Evolutionary conservation across 73 alveolate species (phyloP), one percentile per base, ranked within the genome.

Genomic region (Durusdinium trenchii): DNA sequence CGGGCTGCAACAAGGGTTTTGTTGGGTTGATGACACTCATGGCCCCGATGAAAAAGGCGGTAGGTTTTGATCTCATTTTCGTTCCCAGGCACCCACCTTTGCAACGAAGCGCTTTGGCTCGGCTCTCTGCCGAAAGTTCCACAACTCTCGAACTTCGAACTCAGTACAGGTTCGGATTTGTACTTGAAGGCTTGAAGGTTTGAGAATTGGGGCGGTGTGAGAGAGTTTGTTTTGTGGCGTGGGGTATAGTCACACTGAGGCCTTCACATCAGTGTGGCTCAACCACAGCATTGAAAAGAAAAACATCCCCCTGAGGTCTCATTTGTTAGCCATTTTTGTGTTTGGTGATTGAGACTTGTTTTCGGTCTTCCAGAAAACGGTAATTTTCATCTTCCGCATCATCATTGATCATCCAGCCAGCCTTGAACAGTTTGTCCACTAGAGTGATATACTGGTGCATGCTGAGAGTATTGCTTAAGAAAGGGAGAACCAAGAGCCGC

Each of bases 91-190:
- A 84, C n/a, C 50, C 38, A 5, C 75, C 94, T 10, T 23, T 84
- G 94, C 78, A 51, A 30, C 94, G 73, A 73, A 84, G 94, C 43
- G 94, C 94, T 40, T 38, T 84, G 54, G 54, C 50, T 64, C 57
- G 91, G 18, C 60, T 43, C 69, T 48, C 50, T 48, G 73, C 73
- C 18, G 0, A 23, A 23, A 23, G 91, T 67, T 32, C 46, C 69
- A 12, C 36, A 48, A 81, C 67, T 14, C 35, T 81, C 71, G 12
- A 47, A 28, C 69, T 81, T 46, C 91, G 91, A 30, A 81, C 91
- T 26, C 91, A 81, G 91, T 81, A 81, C 91, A 81, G 91, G 69
- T 23, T n/a, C n/a, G n/a, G n/a, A n/a, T n/a, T n/a, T n/a, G n/a
- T n/a, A n/a, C n/a, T n/a, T n/a, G n/a, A n/a, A n/a, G n/a, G n/a